Evolutionary conservation across 345 rosid species (phyloP).

Genomic region (Abelmoschus esculentus): DNA sequence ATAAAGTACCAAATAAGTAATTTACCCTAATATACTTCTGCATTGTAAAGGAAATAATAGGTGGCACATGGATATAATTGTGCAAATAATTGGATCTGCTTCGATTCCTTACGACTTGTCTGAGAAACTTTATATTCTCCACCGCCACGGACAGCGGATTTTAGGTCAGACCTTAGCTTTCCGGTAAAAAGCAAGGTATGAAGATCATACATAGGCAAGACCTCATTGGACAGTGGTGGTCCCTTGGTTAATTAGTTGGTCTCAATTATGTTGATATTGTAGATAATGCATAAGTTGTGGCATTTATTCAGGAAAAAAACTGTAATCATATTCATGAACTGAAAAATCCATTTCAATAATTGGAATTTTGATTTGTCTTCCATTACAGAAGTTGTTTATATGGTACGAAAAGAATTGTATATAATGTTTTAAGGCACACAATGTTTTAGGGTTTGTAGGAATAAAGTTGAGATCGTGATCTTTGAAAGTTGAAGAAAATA

Average conservation of each 20-base stretch:
- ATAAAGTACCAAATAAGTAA: no score
- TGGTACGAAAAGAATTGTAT: no score
- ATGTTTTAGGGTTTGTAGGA: no score
- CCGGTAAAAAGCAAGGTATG: background rate
- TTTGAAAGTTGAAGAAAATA: no score
- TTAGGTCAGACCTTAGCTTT: conserved; percentile 8
- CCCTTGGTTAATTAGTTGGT: background rate
- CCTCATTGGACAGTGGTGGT: background rate
- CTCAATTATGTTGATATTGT: background rate
- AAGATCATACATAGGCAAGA: background rate
- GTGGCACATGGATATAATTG: background rate
- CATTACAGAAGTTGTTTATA: background rate
- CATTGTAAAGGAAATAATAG: background rate
- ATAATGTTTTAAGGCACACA: no score
- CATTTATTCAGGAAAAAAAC: background rate
- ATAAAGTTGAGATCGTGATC: no score
- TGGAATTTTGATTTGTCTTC: background rate
- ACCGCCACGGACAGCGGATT: conserved; percentile 24
- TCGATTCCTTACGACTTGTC: background rate
- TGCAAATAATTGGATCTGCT: conserved; percentile 10
- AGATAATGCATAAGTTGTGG: background rate
- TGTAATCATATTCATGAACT: background rate
- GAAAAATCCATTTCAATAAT: background rate
- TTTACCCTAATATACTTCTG: background rate
- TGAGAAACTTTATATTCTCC: conserved; percentile 11